Percentiles rank a stretch among this genome's conserved stretches.
phyloP scores from a whole-genome alignment of 805 yeast species.

The Metschnikowia corniflorae region DNA sequence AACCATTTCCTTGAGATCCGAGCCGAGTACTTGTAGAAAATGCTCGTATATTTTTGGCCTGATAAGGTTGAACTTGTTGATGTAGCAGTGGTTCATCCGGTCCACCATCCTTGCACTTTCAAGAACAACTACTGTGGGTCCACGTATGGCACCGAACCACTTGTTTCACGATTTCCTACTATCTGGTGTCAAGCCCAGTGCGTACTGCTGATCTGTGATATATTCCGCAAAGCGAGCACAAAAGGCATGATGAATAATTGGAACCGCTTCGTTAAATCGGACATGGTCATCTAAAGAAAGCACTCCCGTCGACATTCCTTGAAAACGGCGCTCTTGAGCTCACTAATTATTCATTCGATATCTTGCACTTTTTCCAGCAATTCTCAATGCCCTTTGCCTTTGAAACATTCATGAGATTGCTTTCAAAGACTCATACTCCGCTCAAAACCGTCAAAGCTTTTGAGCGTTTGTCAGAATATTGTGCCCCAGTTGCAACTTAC shows the following conservation, averaged over 20 bases:
- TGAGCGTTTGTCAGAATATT: too few species aligned
- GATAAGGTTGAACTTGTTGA: constrained; percentile 78
- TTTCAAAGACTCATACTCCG: too few species aligned
- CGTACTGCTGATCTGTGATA: constrained; percentile 57
- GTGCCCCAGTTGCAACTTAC: too few species aligned
- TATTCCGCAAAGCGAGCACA: constrained; percentile 74
- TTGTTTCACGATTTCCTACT: constrained; percentile 64
- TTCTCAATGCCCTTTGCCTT: too few species aligned
- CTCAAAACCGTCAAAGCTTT: too few species aligned
- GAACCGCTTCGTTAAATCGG: constrained; percentile 87
- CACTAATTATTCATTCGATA: too few species aligned
- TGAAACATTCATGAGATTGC: too few species aligned
- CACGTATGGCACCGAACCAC: constrained; percentile 71
- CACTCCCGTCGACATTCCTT: constrained; percentile 88
- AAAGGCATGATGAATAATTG: constrained; percentile 69
- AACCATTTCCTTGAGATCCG: constrained; percentile 51
- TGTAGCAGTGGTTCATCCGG: constrained; percentile 92
- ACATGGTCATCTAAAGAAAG: constrained; percentile 80
- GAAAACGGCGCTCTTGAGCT: constrained; percentile 84
- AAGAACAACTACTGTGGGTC: constrained; percentile 78
- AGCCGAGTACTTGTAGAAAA: constrained; percentile 59
- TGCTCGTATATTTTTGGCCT: constrained; percentile 67
- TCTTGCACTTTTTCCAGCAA: too few species aligned
- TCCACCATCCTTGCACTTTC: constrained; percentile 88
- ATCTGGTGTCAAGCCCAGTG: constrained; percentile 56